Evolutionary conservation across 2,329 filamentous ascomycete species (phyloP), one percentile per base, ranked within the genome.

Genomic region (Aspergillus pseudoglaucus): DNA sequence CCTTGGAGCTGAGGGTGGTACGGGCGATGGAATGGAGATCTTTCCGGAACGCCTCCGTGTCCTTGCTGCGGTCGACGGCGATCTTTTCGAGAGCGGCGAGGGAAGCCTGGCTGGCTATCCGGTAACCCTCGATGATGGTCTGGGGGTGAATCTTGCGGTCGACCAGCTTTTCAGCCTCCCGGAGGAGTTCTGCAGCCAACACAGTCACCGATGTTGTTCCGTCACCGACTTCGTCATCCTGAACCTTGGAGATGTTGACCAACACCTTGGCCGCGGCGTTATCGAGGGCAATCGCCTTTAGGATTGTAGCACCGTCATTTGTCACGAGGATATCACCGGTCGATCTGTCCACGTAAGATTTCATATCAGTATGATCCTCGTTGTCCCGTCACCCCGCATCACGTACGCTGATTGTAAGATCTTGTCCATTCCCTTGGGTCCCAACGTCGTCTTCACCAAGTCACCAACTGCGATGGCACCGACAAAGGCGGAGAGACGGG

Each of bases 401-500:
- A 81, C 85, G 56, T 82, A 93, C 87, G 88, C 90, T 69, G 90
- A 95, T 72, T 95, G 90, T 66, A 95, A 77, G 69, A 95, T 95
- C 78, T 95, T 96, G 78, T 97, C 93, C 90, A 97, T 97, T 60
- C 93, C 93, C 77, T 97, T 97, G 33, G 93, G 93, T 6, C 93
- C 93, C 30, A 98, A 76, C 9, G 93, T 97, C 70, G 88, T 95
- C 81, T 98, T 98, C 46, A 98, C 93, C 58, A 98, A 74, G 63
- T 98, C 93, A 46, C 93, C 93, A 42, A 98, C 93, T 47, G 93
- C 93, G 65, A 98, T 98, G 68, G 93, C 93, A 61, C 93, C 93
- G 47, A 98, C 91, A 64, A 98, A 98, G 56, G 91, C 91, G n/a
- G 89, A 87, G 61, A 97, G 85, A 81, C 91, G 89, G 64, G 93